A percentile compares a stretch with the other conserved stretches of the same genome.
phyloP scores from a whole-genome alignment of 805 yeast species.

The Zygosaccharomyces bailii region DNA sequence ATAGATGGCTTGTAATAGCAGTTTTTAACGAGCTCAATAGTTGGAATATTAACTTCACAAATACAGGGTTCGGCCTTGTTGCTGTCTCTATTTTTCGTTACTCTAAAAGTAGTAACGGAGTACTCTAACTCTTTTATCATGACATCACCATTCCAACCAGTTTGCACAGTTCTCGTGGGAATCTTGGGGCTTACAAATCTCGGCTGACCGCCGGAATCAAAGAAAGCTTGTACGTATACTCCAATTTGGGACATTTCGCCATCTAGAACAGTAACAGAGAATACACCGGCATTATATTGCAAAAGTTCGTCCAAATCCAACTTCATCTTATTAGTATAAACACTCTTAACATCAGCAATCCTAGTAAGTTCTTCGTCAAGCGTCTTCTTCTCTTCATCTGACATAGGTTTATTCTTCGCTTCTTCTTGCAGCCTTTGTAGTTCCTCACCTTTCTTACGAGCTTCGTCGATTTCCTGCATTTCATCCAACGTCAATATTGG shows the following conservation, averaged over 20 bases:
- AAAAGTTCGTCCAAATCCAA: conserved; percentile 57
- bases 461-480: conserved; percentile 51
- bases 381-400: conserved; percentile 31
- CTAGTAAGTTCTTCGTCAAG: conserved; percentile 32
- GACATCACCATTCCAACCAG: conserved; percentile 66
- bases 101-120: conserved; percentile 62
- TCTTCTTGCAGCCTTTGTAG: conserved; percentile 35
- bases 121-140: conserved; percentile 72
- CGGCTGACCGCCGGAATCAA: conserved; percentile 71
- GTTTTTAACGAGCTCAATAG: conserved; percentile 58
- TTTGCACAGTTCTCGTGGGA: conserved; percentile 31
- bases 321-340: conserved; percentile 43
- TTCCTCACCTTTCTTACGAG: conserved; percentile 38
- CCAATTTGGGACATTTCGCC: conserved; percentile 55
- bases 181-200: conserved; percentile 56
- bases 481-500: conserved; percentile 80
- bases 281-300: conserved; percentile 67
- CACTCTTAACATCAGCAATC: conserved; percentile 38
- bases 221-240: conserved; percentile 66
- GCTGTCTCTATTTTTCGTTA: conserved; percentile 51
- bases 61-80: conserved; percentile 56
- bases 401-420: conserved; percentile 35
- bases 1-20: conserved; percentile 61
- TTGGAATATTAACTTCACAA: conserved; percentile 63
- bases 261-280: conserved; percentile 61